Base-by-base conservation (phyloP, 495 filamentous ascomycete genomes). In the Sphaerosporella brunnea region DNA sequence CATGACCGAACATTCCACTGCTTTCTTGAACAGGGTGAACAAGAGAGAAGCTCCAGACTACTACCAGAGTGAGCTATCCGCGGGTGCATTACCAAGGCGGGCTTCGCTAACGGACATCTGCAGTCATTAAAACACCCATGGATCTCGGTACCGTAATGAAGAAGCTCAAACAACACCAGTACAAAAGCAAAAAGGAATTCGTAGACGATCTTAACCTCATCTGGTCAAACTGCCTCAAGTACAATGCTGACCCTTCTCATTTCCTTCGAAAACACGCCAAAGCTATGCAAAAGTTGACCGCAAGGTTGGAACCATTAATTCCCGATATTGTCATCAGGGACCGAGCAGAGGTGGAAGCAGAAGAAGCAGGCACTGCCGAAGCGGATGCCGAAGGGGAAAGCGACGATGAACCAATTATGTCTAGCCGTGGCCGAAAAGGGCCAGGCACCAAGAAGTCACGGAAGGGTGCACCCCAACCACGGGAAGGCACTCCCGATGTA, bases 31-130 rank as follows among this genome's bases (percentile, higher is more conserved):
- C 39, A 69, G 83, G 46, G 90, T 99, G 23, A 94, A 90, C 64
- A 96, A 95, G 65, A 75, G 88, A 49, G 90, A 99, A 56, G 92
- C 86, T 23, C 90, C 87, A 20, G 92, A 96, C 65, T 99, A 99
- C 61, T 63, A 79, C 70, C 47, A 77, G 82, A 69, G 78, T 66
- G 30, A 46, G 43, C 24, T 35, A 19, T 46, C 43, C 24, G 8
- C 15, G 28, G 23, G 20, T 13, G 35, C 20, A 43, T n/a, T 43
- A 40, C 40, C 40, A 43, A 13, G 13, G 40, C 40, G 13, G 40
- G 20, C 24, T 43, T 43, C 20, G 23, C 40, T 43, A 46, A 46
- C 25, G 35, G 2, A 34, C 24, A 20, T 46, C 15, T 36, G 28
- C 48, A 90, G 79, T 96, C 51, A 95, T 96, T 67, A 94, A 90